These are phyloP conservation scores for Tritrichomonas musculus DNA, from an alignment of 208 protist genomes.

Conservation along the genomic window DNA sequence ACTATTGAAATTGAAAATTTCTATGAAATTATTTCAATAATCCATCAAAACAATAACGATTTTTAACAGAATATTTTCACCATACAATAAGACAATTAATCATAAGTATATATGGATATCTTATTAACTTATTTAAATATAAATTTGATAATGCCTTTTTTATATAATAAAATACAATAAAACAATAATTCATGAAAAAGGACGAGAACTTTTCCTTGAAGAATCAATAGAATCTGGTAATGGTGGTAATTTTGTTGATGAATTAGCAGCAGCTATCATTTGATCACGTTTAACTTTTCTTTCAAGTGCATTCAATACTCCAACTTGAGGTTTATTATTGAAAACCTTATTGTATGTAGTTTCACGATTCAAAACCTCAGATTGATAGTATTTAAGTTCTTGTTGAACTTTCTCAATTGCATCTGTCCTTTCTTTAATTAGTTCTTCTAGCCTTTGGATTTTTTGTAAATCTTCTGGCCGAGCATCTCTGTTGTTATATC, in stretches of 20 bases:
- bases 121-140: too few relatives aligned
- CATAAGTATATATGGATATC: too few relatives aligned
- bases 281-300: neutral
- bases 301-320: neutral
- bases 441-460: neutral
- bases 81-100: too few relatives aligned
- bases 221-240: neutral
- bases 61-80: too few relatives aligned
- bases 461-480: neutral
- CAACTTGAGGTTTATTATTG: neutral
- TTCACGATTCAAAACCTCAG: neutral
- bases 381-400: neutral
- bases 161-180: too few relatives aligned
- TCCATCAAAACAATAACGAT: too few relatives aligned
- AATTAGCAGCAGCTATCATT: neutral
- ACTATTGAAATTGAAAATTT: too few relatives aligned
- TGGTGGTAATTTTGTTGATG: slow-evolving; percentile 2
- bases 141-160: too few relatives aligned
- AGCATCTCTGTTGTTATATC: neutral
- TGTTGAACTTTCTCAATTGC: neutral
- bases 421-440: neutral
- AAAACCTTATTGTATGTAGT: slow-evolving; percentile 27
- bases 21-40: too few relatives aligned
- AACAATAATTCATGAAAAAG: too few relatives aligned
- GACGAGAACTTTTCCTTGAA: too few relatives aligned